phyloP scores from a whole-genome alignment of 345 rosid genomes.

The Conringia planisiliqua region DNA sequence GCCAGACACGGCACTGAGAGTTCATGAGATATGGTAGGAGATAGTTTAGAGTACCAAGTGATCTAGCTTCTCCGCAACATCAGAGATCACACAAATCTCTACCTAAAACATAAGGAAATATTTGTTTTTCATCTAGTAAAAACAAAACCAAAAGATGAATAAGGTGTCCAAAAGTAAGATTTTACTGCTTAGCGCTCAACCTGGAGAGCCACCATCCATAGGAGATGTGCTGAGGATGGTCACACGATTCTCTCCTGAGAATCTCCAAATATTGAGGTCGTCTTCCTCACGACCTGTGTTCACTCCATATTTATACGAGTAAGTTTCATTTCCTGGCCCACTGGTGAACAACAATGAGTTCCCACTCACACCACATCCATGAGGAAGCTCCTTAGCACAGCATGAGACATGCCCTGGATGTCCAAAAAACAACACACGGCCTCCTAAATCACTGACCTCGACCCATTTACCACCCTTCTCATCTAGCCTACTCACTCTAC shows the following conservation, averaged over 20 bases:
- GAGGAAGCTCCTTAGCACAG: not conserved
- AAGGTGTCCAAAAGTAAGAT: not conserved
- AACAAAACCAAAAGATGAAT: not conserved
- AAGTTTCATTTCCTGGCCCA: not conserved
- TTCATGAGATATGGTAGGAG: no score
- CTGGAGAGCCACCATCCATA: not conserved
- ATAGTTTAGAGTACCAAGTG: no score
- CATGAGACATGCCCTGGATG: not conserved
- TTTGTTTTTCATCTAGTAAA: not conserved
- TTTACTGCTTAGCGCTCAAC: not conserved
- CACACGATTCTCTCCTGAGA: not conserved
- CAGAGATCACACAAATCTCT: not conserved
- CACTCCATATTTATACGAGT: not conserved
- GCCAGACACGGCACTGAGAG: no score
- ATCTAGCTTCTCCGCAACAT: not conserved
- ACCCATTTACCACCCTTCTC: not conserved
- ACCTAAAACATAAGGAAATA: not conserved
- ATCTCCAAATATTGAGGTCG: not conserved
- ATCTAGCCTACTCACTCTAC: slow-evolving; percentile 10
- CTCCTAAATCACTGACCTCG: not conserved
- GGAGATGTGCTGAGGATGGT: not conserved
- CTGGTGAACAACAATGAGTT: not conserved
- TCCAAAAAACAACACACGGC: not conserved
- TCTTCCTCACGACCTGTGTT: not conserved
- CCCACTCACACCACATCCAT: slow-evolving; percentile 12